A percentile compares a stretch with the other conserved stretches of the same genome.
phyloP scores from a whole-genome alignment of 1,284 basidiomycete species.

The Ustilago trichophora region DNA sequence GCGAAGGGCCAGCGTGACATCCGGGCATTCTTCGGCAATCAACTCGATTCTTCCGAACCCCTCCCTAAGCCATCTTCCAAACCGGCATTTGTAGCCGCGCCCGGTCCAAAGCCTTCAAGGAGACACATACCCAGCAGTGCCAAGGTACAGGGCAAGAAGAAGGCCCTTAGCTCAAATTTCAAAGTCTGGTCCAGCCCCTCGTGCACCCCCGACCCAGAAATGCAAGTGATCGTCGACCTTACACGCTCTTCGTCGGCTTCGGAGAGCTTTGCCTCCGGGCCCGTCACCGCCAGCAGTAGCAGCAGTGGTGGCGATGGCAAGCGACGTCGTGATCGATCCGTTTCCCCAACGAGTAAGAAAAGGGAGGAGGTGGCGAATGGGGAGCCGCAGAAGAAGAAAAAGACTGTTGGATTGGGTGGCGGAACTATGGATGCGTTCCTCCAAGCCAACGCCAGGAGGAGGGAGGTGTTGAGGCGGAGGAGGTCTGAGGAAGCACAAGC shows the following conservation, averaged over 20 bases:
- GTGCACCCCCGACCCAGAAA: too few relatives aligned
- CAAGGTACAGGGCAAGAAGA: too few relatives aligned
- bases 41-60: not conserved
- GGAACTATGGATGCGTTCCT: not conserved
- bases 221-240: constrained; percentile 16
- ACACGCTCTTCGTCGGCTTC: constrained; percentile 10
- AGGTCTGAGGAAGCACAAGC: not conserved
- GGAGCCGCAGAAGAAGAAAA: not conserved
- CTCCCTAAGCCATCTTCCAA: too few relatives aligned
- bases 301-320: too few relatives aligned
- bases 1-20: constrained; percentile 12
- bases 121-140: too few relatives aligned
- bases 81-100: too few relatives aligned
- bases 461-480: not conserved
- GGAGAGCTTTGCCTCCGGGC: constrained; percentile 1
- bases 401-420: not conserved
- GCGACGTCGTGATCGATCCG: not conserved
- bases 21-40: constrained; percentile 11
- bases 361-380: not conserved
- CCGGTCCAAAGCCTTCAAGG: too few relatives aligned
- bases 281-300: too few relatives aligned
- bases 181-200: too few relatives aligned
- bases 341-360: not conserved
- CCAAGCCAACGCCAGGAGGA: not conserved
- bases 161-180: too few relatives aligned